These are phyloP conservation scores for Pleurotus platypus DNA, from an alignment of 768 basidiomycete genomes.

Conservation along the genomic window DNA sequence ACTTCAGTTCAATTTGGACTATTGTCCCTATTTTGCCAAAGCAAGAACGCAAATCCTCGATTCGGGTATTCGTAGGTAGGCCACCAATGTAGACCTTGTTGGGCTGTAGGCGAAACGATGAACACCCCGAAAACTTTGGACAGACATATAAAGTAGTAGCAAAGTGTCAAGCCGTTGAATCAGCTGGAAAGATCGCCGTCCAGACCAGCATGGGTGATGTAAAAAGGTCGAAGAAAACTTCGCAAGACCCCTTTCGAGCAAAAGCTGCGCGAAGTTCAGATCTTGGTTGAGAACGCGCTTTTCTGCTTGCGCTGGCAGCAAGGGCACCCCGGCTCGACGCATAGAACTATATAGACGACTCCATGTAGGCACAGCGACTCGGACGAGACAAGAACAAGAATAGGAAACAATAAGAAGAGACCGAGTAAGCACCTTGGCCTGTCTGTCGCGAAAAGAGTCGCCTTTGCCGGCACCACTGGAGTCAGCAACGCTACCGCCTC, in stretches of 20 bases:
- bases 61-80: conserved; percentile 80
- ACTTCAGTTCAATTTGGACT: conserved; percentile 80
- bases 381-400: conserved; percentile 17
- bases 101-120: conserved; percentile 75
- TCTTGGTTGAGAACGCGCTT: too few species aligned
- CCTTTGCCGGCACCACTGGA: conserved; percentile 37
- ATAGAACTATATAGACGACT: too few species aligned
- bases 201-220: conserved; percentile 1
- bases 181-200: conserved; percentile 25
- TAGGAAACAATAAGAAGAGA: conserved; percentile 40
- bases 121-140: conserved; percentile 57
- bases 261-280: too few species aligned
- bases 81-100: conserved; percentile 94
- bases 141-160: conserved; percentile 18
- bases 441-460: conserved; percentile 66
- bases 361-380: not conserved
- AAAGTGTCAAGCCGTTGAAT: conserved; percentile 34
- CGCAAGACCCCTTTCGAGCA: too few species aligned
- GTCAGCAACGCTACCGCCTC: conserved; percentile 46
- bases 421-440: conserved; percentile 81
- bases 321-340: not conserved
- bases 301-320: too few species aligned
- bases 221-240: not conserved
- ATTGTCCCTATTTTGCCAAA: conserved; percentile 84
- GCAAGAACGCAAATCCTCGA: conserved; percentile 81